Evolutionary conservation across 495 filamentous ascomycete species (phyloP).

Genomic region (Monascus purpureus): DNA sequence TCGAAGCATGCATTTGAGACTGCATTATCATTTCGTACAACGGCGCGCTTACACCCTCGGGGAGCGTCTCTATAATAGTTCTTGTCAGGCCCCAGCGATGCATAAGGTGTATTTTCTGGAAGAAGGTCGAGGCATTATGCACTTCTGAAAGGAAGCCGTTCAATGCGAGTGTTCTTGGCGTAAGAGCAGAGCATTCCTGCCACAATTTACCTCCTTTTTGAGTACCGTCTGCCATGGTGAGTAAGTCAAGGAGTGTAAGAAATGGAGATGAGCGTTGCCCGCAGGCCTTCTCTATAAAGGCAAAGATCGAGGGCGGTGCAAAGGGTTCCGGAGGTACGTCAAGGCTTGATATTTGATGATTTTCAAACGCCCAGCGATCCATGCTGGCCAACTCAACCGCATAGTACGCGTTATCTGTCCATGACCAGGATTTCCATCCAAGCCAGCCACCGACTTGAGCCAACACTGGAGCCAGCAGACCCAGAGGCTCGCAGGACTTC

Average conservation of each 20-base stretch:
- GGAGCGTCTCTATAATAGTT: conserved; percentile 54
- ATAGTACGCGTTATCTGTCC: conserved; percentile 43
- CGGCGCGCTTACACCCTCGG: conserved; percentile 64
- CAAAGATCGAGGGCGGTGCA: conserved; percentile 54
- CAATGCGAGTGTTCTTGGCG: conserved; percentile 55
- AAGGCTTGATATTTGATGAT: conserved; percentile 31
- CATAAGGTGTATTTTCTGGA: conserved; percentile 28
- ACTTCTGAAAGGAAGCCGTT: conserved; percentile 37
- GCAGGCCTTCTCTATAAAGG: conserved; percentile 39
- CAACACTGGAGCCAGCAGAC: conserved; percentile 52
- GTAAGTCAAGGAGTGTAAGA: conserved; percentile 44
- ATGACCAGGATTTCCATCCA: conserved; percentile 62
- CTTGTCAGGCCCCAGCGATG: conserved; percentile 31
- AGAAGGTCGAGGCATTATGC: conserved; percentile 12
- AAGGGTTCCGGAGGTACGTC: conserved; percentile 46
- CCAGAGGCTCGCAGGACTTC: conserved; percentile 32
- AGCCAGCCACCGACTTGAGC: conserved; percentile 75
- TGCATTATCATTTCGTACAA: conserved; percentile 71
- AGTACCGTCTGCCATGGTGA: conserved; percentile 24
- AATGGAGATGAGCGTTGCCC: conserved; percentile 30
- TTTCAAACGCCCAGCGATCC: conserved; percentile 46
- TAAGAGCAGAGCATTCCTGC: conserved; percentile 33
- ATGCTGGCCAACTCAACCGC: conserved; percentile 53
- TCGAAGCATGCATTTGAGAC: conserved; percentile 69
- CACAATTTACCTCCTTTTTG: conserved; percentile 25